These are phyloP conservation scores for Spirogloea muscicola DNA, from an alignment of 139 green algal genomes.

Conservation along the genomic window DNA sequence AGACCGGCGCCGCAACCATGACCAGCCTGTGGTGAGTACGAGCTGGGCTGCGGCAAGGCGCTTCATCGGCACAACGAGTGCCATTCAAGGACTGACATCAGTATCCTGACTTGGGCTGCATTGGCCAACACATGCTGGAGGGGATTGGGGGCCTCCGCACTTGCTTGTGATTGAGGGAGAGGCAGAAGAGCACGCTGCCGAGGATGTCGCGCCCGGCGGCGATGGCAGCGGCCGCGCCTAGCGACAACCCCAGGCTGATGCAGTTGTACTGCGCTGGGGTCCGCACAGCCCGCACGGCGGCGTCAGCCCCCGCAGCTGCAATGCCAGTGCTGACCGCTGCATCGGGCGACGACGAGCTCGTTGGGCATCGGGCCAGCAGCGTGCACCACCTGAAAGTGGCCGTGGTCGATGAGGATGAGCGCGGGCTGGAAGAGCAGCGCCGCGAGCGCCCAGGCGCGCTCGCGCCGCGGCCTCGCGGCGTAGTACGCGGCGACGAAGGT, in stretches of 20 bases:
- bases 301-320: too few species aligned
- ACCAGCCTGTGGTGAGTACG: too few species aligned
- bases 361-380: too few species aligned
- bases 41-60: too few species aligned
- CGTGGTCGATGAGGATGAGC: slow-evolving; percentile 89
- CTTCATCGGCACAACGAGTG: too few species aligned
- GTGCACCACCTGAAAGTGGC: slow-evolving; percentile 94
- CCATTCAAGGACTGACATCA: too few species aligned
- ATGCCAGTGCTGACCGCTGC: too few species aligned
- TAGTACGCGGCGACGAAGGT: slow-evolving; percentile 42
- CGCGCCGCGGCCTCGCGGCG: background rate
- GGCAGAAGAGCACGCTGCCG: slow-evolving; percentile 67
- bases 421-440: slow-evolving; percentile 75
- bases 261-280: slow-evolving; percentile 74
- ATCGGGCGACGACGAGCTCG: too few species aligned
- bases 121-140: too few species aligned
- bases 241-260: slow-evolving; percentile 78
- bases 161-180: slow-evolving; percentile 87
- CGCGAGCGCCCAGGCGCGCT: slow-evolving; percentile 44
- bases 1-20: too few species aligned
- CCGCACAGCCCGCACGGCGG: too few species aligned
- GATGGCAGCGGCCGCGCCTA: slow-evolving; percentile 37
- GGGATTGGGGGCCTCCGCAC: slow-evolving; percentile 9
- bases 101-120: too few species aligned
- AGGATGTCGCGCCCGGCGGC: slow-evolving; percentile 47